Evolutionary conservation across 495 filamentous ascomycete genomes (phyloP), one percentile per base, ranked within the genome.

Genomic region (Xylaria venustula): DNA sequence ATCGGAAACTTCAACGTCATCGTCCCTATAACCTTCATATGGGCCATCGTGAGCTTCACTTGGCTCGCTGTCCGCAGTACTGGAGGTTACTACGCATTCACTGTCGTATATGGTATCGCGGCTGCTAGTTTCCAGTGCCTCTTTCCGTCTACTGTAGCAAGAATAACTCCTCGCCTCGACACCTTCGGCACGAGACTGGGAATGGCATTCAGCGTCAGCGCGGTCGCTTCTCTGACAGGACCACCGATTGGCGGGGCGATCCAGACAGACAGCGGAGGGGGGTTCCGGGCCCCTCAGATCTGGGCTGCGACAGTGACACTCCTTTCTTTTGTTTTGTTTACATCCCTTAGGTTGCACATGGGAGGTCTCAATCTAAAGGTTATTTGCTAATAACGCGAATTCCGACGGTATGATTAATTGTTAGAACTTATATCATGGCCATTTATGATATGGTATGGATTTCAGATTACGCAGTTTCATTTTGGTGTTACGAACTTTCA

Each of bases 181-280:
- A 89, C 84, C 61, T 75, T 79, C 26, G 86, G 89, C 0, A 82
- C 84, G 42, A 76, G 87, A 15, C 82, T 89, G 73, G 89, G 88
- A 0, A 90, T 91, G 86, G 81, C 85, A 12, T 85, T 91, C 41
- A 82, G 77, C 22, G 81, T 90, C 54, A 79, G 86, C 6, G 82
- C 80, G 7, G 76, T 91, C 40, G 87, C 88, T 1, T 78, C 79
- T 7, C 69, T 91, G 23, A 88, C 86, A 14, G 88, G 88, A 0
- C 80, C 87, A 4, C 87, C 89, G 0, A 83, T 91, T 54, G 88
- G 84, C 1, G 89, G 88, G 1, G 82, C 80, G 3, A 75, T 89
- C 7, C 67, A 81, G 64, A 64, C 66, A 3, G 65, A 65, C 11
- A 75, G 73, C 37, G 71, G 75, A 25, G 84, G 81, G 0, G 60